Base-by-base conservation (phyloP, 1,139 yeast species). In the Saccharomyces hybrid region DNA sequence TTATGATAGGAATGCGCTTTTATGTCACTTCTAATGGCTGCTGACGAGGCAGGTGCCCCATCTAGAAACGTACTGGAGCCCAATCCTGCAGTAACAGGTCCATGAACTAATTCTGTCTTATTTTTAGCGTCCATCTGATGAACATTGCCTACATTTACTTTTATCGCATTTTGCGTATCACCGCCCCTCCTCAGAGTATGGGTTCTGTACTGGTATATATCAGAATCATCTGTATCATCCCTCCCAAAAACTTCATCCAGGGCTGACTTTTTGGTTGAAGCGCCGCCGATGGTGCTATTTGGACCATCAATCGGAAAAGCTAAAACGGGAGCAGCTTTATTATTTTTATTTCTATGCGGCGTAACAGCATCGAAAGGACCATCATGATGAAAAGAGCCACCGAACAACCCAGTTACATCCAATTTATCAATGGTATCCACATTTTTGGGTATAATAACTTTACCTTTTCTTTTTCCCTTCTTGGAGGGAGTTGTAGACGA, bases 301-400 rank as follows among this genome's bases (percentile, higher is more conserved):
- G 98, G 97, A 0, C 98, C 97, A 72, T 91, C 96, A 5, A 80
- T 86, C 2, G 97, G 97, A 78, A 90, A 93, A 0, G 99, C 99
- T 75, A 84, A 78, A 27, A 93, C 97, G 2, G 99, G 99, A 0
- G 97, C 96, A 48, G 82, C 83, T 68, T 83, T 85, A 28, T 75
- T 75, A 68, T 86, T 81, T 73, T 87, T 88, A 73, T 93, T 93
- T 70, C 98, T 84, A 71, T 88, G 96, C 5, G 99, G 98, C 5
- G 95, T 87, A 72, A 98, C 91, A 2, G 99, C 99, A 71, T 93
- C 99, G 70, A 93, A 93, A 16, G 99, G 99, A 13, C 99, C 99
- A 72, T 93, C 99, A 70, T 93, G 99, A 71, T 93, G 99, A 78
- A 93, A 93, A 0, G 93, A 88, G 28, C 88, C 87, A n/a, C 97